These are phyloP conservation scores for Picochlorum sp. DNA, from an alignment of 139 green algal species.

Conservation along the genomic window DNA sequence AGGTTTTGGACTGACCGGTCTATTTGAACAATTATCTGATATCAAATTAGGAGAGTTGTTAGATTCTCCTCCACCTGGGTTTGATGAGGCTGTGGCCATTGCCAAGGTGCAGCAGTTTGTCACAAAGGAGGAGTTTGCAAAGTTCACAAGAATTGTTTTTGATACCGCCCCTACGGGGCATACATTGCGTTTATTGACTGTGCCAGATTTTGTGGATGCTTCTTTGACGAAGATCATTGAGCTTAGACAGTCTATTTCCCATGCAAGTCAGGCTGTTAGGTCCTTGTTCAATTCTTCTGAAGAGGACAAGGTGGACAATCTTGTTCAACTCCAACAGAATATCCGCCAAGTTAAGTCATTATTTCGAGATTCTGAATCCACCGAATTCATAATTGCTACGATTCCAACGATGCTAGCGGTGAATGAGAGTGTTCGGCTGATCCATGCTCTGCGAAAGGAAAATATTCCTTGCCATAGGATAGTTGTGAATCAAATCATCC, in stretches of 20 bases:
- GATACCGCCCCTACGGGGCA: conserved; percentile 96
- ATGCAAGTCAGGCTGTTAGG: conserved; percentile 44
- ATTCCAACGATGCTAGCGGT: conserved; percentile 94
- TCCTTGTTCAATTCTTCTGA: conserved; percentile 55
- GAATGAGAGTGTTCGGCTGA: conserved; percentile 72
- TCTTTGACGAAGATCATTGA: conserved; percentile 64
- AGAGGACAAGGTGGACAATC: conserved; percentile 51
- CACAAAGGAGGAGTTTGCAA: conserved; percentile 75
- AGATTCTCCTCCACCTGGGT: conserved; percentile 87
- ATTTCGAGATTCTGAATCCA: conserved; percentile 78
- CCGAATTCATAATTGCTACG: conserved; percentile 97
- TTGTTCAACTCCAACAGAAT: conserved; percentile 52
- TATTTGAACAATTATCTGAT: conserved; percentile 75
- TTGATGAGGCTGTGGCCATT: conserved; percentile 92
- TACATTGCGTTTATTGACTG: conserved; percentile 80
- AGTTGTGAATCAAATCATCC: conserved; percentile 90
- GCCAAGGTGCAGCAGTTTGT: conserved; percentile 93
- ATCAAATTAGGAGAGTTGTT: conserved; percentile 94
- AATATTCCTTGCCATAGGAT: conserved; percentile 84
- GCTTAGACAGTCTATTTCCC: conserved; percentile 61
- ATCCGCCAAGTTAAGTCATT: conserved; percentile 68
- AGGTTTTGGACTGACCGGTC: conserved; percentile 64
- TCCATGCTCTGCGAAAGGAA: conserved; percentile 63
- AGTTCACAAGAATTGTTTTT: conserved; percentile 95
- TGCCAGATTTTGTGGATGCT: conserved; percentile 81